A percentile compares a stretch with the other conserved stretches of the same genome.
Evolutionary conservation across 805 yeast genomes (phyloP).

Genomic region (Yarrowia sp.): DNA sequence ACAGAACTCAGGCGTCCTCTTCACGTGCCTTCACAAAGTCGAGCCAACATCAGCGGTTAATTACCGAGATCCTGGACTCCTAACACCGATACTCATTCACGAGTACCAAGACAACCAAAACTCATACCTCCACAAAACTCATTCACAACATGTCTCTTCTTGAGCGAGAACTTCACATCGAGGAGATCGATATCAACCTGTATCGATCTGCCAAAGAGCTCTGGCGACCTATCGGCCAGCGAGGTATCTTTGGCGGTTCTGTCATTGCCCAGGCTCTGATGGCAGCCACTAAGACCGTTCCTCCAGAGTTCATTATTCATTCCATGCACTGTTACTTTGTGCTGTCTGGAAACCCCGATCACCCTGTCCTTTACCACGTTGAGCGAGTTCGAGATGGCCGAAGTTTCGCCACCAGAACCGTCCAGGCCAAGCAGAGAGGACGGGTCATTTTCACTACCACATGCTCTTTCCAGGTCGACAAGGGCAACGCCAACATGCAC

Average conservation of each 20-base stretch:
- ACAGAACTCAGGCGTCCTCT: too few species aligned
- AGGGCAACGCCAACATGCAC: conserved; percentile 34
- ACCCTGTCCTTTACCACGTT: conserved; percentile 62
- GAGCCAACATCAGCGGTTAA: too few species aligned
- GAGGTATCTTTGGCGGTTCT: conserved; percentile 42
- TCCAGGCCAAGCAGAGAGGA: conserved; percentile 62
- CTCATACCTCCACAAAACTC: too few species aligned
- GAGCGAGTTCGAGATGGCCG: conserved; percentile 59
- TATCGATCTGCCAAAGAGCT: conserved; percentile 39
- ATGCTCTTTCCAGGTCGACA: conserved; percentile 54
- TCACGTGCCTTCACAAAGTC: too few species aligned
- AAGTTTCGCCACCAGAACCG: conserved; percentile 59
- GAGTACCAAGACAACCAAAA: too few species aligned
- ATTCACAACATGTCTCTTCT: conserved; percentile 39
- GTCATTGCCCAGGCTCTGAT: conserved; percentile 42
- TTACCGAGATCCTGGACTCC: too few species aligned
- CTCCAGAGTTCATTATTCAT: conserved; percentile 39
- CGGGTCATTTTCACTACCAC: conserved; percentile 59
- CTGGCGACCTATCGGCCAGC: conserved; percentile 42
- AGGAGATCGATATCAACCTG: conserved; percentile 40
- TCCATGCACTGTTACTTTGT: conserved; percentile 42
- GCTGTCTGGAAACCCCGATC: conserved; percentile 40
- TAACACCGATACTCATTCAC: too few species aligned
- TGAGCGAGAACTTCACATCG: conserved; percentile 40
- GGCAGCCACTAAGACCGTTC: conserved; percentile 41